A percentile compares a stretch with the other conserved stretches of the same genome.
Conservation (phyloP, 805 yeast genomes). For the Barnettozyma salicaria region DNA sequence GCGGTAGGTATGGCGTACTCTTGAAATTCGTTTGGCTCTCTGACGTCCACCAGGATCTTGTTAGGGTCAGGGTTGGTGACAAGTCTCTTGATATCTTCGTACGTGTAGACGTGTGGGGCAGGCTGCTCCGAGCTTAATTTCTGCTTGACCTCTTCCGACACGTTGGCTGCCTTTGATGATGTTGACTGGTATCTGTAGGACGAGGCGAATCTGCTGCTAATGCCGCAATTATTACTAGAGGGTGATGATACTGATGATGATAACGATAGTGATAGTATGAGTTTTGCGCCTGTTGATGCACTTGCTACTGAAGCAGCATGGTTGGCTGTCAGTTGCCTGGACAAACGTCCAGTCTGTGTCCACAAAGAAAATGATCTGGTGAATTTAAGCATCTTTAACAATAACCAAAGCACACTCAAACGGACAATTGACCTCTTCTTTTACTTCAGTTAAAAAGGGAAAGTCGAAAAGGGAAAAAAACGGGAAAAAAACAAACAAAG, state of each 20-base stretch:
- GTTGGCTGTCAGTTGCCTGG: background rate
- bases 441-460: too few relatives aligned
- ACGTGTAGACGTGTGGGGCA: constrained; percentile 44
- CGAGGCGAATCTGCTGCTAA: too few relatives aligned
- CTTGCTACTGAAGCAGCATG: constrained; percentile 1
- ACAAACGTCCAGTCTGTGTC: background rate
- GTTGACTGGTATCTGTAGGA: constrained; percentile 13
- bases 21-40: constrained; percentile 78
- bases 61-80: constrained; percentile 39
- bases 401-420: background rate
- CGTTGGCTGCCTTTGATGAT: constrained; percentile 5
- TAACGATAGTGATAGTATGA: constrained; percentile 2
- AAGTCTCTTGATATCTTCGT: constrained; percentile 44
- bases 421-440: too few relatives aligned
- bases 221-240: too few relatives aligned
- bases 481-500: background rate
- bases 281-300: constrained; percentile 1
- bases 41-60: constrained; percentile 72
- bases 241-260: background rate
- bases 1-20: constrained; percentile 80
- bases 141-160: constrained; percentile 10
- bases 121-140: constrained; percentile 13
- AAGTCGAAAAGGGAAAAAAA: too few relatives aligned
- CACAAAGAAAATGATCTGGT: constrained; percentile 3
- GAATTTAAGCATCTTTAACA: constrained; percentile 6